Evolutionary conservation across 768 basidiomycete genomes (phyloP).

Genomic region (Boletus sp.): DNA sequence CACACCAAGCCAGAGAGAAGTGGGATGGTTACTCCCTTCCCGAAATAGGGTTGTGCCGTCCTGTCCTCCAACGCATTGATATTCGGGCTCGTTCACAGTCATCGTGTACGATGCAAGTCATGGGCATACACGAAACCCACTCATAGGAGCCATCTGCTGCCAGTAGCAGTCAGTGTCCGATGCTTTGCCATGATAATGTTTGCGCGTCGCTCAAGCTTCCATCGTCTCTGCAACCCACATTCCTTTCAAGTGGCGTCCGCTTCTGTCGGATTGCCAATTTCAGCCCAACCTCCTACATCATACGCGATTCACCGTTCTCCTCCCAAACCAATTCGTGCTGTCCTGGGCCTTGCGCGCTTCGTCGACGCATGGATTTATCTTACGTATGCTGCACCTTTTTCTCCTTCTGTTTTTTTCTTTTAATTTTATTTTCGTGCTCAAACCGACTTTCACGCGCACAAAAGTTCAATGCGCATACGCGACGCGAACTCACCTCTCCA

Average conservation of each 20-base stretch:
- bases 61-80: background rate
- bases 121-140: background rate
- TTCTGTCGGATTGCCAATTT: background rate
- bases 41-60: background rate
- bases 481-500: background rate
- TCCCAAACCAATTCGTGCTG: background rate
- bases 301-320: background rate
- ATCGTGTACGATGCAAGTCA: background rate
- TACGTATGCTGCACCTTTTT: background rate
- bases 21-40: too few relatives aligned
- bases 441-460: background rate
- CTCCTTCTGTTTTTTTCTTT: background rate
- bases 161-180: background rate
- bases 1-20: too few relatives aligned
- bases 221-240: background rate
- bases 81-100: background rate
- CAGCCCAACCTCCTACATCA: background rate
- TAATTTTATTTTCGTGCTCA: background rate
- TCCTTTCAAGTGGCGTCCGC: too few relatives aligned
- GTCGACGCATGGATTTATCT: background rate
- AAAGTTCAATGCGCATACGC: background rate
- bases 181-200: background rate
- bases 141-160: background rate
- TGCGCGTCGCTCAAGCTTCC: too few relatives aligned
- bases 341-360: background rate